These are phyloP conservation scores for Melanomma pulvis-pyrius DNA, from an alignment of 495 filamentous ascomycete genomes.

Conservation along the genomic window DNA sequence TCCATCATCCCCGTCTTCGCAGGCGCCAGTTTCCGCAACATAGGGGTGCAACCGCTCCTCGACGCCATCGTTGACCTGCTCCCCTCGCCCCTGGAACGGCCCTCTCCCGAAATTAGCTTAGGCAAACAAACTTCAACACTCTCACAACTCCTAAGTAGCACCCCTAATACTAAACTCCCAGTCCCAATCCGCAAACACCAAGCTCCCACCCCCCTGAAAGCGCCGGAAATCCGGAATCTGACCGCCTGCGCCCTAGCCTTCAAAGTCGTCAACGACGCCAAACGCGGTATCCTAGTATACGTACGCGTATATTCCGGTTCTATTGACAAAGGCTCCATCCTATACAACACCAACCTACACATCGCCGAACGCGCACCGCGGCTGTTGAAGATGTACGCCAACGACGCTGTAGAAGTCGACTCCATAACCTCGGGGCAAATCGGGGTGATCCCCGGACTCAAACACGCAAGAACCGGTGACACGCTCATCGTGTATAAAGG, in stretches of 20 bases:
- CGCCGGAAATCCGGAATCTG: constrained; percentile 57
- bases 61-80: constrained; percentile 86
- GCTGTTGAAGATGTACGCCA: constrained; percentile 89
- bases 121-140: constrained; percentile 56
- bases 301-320: constrained; percentile 88
- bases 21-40: constrained; percentile 89
- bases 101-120: constrained; percentile 75
- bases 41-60: constrained; percentile 90
- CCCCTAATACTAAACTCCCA: constrained; percentile 31
- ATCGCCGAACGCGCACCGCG: constrained; percentile 78
- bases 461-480: constrained; percentile 88
- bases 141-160: constrained; percentile 57
- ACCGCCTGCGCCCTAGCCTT: constrained; percentile 86
- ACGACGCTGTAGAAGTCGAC: constrained; percentile 80
- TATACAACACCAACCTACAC: constrained; percentile 88
- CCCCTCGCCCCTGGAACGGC: constrained; percentile 77
- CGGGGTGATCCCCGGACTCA: constrained; percentile 91
- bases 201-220: constrained; percentile 42
- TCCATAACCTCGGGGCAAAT: constrained; percentile 85
- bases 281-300: constrained; percentile 86
- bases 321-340: constrained; percentile 67
- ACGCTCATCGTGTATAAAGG: constrained; percentile 78
- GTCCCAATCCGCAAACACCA: constrained; percentile 40
- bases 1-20: constrained; percentile 83
- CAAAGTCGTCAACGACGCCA: constrained; percentile 90